Conservation (phyloP, 768 basidiomycete species). For the Candolleomyces efflorescens region DNA sequence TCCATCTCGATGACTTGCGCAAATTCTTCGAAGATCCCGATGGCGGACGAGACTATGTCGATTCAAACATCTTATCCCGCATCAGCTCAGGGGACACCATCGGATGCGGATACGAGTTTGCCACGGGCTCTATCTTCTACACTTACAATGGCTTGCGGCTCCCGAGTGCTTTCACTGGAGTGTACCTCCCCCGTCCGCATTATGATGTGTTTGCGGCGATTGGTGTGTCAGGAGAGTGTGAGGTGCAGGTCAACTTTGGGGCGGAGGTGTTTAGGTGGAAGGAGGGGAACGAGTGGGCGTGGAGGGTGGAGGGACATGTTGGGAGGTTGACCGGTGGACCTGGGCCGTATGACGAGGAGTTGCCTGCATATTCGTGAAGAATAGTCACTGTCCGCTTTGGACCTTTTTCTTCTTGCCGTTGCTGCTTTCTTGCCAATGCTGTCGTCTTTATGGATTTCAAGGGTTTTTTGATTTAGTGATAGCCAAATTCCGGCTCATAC, state of each 20-base stretch:
- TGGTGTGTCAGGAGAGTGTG: conserved; percentile 51
- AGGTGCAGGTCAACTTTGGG: conserved; percentile 65
- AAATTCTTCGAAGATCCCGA: conserved; percentile 70
- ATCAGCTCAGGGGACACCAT: conserved; percentile 46
- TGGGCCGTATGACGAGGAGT: conserved; percentile 35
- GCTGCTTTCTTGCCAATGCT: too few species aligned
- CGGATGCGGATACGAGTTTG: conserved; percentile 64
- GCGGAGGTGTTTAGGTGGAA: conserved; percentile 54
- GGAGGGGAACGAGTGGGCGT: conserved; percentile 61
- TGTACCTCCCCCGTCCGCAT: conserved; percentile 47
- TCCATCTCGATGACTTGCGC: conserved; percentile 68
- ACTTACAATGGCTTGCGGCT: conserved; percentile 59
- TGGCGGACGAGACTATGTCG: conserved; percentile 57
- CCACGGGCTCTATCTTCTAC: conserved; percentile 51
- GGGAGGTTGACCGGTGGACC: conserved; percentile 37
- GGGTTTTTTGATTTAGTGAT: too few species aligned
- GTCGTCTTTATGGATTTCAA: too few species aligned
- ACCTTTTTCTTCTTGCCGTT: too few species aligned
- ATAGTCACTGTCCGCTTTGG: too few species aligned
- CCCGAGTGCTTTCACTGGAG: conserved; percentile 51
- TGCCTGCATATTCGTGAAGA: conserved; percentile 33
- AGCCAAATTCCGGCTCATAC: too few species aligned
- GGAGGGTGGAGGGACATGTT: conserved; percentile 63
- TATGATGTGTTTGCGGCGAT: conserved; percentile 64
- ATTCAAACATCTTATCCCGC: conserved; percentile 18